Evolutionary conservation across 2,329 filamentous ascomycete genomes (phyloP).

Genomic region (Ceratocystis cacaofunesta): DNA sequence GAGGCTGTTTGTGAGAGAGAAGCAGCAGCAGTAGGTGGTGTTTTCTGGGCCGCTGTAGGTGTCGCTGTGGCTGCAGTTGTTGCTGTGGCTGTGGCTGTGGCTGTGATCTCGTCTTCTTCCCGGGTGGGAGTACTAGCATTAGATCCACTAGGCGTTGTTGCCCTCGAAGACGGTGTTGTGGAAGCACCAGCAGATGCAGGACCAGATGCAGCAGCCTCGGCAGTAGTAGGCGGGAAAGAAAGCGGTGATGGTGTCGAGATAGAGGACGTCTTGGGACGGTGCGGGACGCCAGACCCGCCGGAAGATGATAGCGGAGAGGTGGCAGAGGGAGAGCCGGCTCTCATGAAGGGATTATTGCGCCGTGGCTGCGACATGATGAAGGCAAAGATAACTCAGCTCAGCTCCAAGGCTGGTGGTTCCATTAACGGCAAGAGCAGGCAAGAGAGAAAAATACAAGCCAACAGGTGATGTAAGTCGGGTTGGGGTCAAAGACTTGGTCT

Average conservation of each 20-base stretch:
- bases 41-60: neutral
- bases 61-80: neutral
- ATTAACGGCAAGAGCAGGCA: neutral
- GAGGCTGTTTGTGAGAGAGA: neutral
- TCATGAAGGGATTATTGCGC: constrained; percentile 66
- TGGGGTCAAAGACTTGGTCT: neutral
- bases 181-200: neutral
- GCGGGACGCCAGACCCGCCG: constrained; percentile 24
- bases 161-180: neutral
- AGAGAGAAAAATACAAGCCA: neutral
- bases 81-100: neutral
- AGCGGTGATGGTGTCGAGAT: constrained; percentile 45
- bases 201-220: neutral
- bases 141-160: neutral
- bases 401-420: neutral
- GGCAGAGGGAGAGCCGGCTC: constrained; percentile 45
- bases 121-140: neutral
- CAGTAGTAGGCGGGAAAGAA: constrained; percentile 25
- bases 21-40: neutral
- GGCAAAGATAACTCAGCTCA: neutral
- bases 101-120: neutral
- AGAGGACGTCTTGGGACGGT: constrained; percentile 61
- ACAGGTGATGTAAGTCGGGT: neutral
- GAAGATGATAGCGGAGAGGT: constrained; percentile 22
- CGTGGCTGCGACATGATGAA: constrained; percentile 38